phyloP scores from a whole-genome alignment of 2,329 filamentous ascomycete genomes.

The Curvularia hawaiiensis region DNA sequence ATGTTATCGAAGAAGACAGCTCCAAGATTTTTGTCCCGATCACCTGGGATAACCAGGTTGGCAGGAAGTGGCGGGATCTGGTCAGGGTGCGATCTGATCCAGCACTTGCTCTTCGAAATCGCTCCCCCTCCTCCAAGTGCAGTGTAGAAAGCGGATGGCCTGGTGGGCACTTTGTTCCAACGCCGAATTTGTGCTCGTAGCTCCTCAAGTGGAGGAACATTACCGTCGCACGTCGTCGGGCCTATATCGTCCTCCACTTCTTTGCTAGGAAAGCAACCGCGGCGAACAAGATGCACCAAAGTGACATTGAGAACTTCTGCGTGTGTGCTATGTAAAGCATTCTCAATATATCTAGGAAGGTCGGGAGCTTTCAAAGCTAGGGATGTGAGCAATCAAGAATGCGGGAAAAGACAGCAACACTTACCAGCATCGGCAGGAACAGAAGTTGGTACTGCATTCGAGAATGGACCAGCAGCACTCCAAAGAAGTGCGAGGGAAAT shows the following conservation, averaged over 20 bases:
- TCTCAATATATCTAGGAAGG: not conserved
- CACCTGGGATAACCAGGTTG: not conserved
- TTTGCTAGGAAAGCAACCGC: not conserved
- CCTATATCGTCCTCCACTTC: conserved; percentile 1
- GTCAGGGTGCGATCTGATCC: not conserved
- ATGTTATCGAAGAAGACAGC: not conserved
- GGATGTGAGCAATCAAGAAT: not conserved
- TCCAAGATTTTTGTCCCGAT: not conserved
- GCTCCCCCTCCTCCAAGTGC: not conserved
- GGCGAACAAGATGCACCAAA: not conserved
- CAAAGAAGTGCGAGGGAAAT: not conserved
- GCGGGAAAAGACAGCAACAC: not conserved
- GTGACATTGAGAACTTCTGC: not conserved
- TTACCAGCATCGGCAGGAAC: not conserved
- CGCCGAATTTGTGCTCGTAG: not conserved
- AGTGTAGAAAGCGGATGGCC: not conserved
- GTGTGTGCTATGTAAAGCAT: not conserved
- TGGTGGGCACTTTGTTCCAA: not conserved
- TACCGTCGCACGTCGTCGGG: not conserved
- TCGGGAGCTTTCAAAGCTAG: not conserved
- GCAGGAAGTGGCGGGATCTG: not conserved
- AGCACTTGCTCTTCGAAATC: not conserved
- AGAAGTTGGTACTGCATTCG: not conserved
- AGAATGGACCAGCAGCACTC: not conserved
- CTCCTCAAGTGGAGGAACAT: not conserved